These are phyloP conservation scores for Primulina huaijiensis DNA, from an alignment of 257 asterid genomes.

Conservation along the genomic window DNA sequence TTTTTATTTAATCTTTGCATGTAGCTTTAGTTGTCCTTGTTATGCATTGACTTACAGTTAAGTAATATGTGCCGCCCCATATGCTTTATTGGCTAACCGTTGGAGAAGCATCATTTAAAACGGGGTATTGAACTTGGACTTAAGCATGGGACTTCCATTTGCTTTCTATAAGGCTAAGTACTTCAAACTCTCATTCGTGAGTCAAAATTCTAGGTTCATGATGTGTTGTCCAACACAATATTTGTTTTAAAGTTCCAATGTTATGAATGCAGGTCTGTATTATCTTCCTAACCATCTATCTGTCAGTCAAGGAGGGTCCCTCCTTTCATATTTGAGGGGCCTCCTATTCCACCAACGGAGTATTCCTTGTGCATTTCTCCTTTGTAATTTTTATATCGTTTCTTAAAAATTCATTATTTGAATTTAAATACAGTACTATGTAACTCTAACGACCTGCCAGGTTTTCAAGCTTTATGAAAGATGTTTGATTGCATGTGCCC, in stretches of 20 bases:
- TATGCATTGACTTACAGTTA: conserved; percentile 90
- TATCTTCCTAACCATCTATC: conserved; percentile 97
- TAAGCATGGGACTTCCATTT: conserved; percentile 94
- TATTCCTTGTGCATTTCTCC: conserved; percentile 70
- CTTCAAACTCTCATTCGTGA: conserved; percentile 71
- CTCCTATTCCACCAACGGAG: conserved; percentile 80
- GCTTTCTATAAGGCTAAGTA: conserved; percentile 98
- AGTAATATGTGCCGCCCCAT: conserved; percentile 90
- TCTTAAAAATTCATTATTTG: conserved; percentile 9
- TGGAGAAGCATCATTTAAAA: conserved; percentile 92
- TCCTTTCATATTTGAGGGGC: conserved; percentile 80
- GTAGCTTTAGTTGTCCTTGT: conserved; percentile 87
- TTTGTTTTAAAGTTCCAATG: conserved; percentile 76
- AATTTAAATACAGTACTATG: too few species aligned
- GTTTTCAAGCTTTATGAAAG: conserved; percentile 96
- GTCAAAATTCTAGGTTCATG: conserved; percentile 94
- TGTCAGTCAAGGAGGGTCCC: conserved; percentile 91
- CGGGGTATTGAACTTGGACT: conserved; percentile 97
- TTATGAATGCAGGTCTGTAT: conserved; percentile 99
- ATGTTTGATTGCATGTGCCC: conserved; percentile 93
- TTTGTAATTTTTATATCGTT: conserved; percentile 26
- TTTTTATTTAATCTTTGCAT: conserved; percentile 31
- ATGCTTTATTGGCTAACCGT: conserved; percentile 93
- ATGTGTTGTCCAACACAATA: conserved; percentile 54
- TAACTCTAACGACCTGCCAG: conserved; percentile 41